Conservation (phyloP, 306 rosid genomes). For the Gastrolobium villosum region DNA sequence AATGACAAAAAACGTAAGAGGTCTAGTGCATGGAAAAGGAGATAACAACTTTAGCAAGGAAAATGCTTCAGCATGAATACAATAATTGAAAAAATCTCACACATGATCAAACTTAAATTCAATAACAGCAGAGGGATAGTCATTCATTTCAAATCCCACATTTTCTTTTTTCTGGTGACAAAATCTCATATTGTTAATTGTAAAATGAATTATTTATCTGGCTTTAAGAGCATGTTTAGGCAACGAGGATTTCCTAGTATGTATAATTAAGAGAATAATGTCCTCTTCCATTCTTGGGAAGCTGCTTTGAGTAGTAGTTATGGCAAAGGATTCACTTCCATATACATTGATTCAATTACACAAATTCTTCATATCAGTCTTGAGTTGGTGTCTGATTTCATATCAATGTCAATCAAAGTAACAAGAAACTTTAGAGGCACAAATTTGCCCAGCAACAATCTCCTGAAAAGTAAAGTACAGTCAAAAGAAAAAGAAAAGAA, state of each 20-base stretch:
- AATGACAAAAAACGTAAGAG: neutral
- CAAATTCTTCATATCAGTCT: conserved; percentile 32
- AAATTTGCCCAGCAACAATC: neutral
- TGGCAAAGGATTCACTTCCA: conserved; percentile 15
- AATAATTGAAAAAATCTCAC: neutral
- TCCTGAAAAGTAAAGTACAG: conserved; percentile 21
- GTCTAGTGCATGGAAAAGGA: neutral
- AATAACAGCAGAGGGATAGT: neutral
- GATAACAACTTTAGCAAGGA: neutral
- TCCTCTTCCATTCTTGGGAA: neutral
- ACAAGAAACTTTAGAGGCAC: conserved; percentile 5
- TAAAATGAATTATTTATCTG: conserved; percentile 14
- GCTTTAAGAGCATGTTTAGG: neutral
- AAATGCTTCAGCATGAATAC: neutral
- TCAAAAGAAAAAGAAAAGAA: neutral
- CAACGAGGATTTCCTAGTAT: neutral
- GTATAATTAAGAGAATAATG: conserved; percentile 4
- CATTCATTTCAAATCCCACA: neutral
- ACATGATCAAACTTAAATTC: conserved; percentile 3
- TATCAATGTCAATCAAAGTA: conserved; percentile 13
- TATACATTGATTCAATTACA: conserved; percentile 4
- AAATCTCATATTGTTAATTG: too few relatives aligned
- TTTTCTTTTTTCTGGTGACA: neutral
- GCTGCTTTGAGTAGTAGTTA: conserved; percentile 15
- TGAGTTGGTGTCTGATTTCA: neutral